These are phyloP conservation scores for Sphagnurus paluster DNA, from an alignment of 1,284 basidiomycete species.

Conservation along the genomic window DNA sequence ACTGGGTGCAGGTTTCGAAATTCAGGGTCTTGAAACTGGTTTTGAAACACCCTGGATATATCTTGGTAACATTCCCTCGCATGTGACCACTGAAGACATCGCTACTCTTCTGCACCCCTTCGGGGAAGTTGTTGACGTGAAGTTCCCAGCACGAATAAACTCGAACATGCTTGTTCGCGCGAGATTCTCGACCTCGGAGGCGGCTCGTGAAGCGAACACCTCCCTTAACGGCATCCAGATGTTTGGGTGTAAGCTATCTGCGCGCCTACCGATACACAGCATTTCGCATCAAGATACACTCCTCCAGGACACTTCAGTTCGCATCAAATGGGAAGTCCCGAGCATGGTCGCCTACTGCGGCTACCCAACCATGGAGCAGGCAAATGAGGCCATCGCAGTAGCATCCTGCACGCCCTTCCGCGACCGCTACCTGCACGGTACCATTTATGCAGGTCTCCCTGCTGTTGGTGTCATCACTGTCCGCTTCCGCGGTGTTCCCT, in stretches of 20 bases:
- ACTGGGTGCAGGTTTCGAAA: constrained; percentile 42
- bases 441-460: constrained; percentile 54
- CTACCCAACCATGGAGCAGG: constrained; percentile 47
- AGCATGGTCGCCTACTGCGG: constrained; percentile 56
- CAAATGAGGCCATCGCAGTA: constrained; percentile 45
- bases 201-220: constrained; percentile 49
- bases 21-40: constrained; percentile 43
- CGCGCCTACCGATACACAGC: constrained; percentile 39
- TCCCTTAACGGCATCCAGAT: constrained; percentile 45
- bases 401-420: constrained; percentile 33
- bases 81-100: constrained; percentile 28
- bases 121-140: constrained; percentile 45
- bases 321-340: constrained; percentile 56
- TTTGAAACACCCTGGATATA: constrained; percentile 47
- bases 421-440: constrained; percentile 42
- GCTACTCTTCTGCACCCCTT: constrained; percentile 34
- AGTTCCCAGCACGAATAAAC: constrained; percentile 23
- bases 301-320: constrained; percentile 49
- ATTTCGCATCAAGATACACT: constrained; percentile 33
- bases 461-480: constrained; percentile 56
- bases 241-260: constrained; percentile 39
- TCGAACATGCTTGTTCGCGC: constrained; percentile 37
- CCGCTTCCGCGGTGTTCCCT: constrained; percentile 52
- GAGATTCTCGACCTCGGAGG: constrained; percentile 43
- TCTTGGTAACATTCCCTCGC: constrained; percentile 36